These are phyloP conservation scores for Xylaria castorea DNA, from an alignment of 495 filamentous ascomycete species.

Conservation along the genomic window DNA sequence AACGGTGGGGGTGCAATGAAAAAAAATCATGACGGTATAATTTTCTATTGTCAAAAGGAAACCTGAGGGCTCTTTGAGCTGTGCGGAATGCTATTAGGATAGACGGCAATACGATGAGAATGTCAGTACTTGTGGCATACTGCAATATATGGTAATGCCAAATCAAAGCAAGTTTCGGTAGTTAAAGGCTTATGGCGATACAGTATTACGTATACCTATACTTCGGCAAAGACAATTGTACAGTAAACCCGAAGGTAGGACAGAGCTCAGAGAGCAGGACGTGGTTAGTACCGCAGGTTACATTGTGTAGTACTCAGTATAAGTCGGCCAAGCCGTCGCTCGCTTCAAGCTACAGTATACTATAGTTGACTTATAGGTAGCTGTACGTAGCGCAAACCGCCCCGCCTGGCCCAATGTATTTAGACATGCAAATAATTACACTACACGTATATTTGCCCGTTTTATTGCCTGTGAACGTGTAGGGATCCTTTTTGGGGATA, in stretches of 20 bases:
- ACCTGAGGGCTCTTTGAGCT: neutral
- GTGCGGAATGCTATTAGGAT: neutral
- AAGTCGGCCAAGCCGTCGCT: neutral
- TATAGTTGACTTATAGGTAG: no score
- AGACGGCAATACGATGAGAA: neutral
- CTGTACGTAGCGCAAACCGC: neutral
- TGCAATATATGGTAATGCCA: no score
- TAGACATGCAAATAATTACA: conserved; percentile 8
- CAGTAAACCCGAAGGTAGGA: neutral
- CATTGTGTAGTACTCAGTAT: no score
- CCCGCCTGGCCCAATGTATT: neutral
- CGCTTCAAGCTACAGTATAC: neutral
- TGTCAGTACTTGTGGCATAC: neutral
- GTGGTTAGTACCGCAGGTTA: no score
- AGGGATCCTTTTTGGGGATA: conserved; percentile 10
- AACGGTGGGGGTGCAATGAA: no score
- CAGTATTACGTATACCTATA: no score
- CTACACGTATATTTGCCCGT: conserved; percentile 17
- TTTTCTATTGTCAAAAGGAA: neutral
- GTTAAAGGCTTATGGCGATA: neutral
- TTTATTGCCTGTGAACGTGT: conserved; percentile 5
- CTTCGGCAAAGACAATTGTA: neutral
- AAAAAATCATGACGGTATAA: neutral
- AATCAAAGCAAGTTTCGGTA: neutral
- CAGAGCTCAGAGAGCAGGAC: neutral